A percentile compares a stretch with the other conserved stretches of the same genome.
Conservation (phyloP, 805 yeast species). For the Yamadazyma kitorensis region DNA sequence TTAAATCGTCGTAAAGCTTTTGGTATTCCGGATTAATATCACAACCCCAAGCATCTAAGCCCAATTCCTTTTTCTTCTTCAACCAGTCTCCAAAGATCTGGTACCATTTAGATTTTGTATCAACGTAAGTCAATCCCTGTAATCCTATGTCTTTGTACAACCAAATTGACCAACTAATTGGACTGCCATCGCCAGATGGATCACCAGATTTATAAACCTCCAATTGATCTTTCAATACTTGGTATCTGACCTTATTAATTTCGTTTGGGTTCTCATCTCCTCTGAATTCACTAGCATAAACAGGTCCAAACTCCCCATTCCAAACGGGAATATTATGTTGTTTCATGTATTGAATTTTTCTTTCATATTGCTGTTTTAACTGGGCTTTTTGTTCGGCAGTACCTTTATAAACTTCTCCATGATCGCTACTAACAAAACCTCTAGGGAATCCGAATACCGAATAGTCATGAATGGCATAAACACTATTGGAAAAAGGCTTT, state of each 20-base stretch:
- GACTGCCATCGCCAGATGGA: slow-evolving; percentile 42
- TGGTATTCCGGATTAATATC: slow-evolving; percentile 39
- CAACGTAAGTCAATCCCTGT: slow-evolving; percentile 47
- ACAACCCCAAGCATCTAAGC: slow-evolving; percentile 49
- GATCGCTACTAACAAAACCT: slow-evolving; percentile 11
- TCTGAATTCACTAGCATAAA: slow-evolving; percentile 38
- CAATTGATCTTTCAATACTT: slow-evolving; percentile 42
- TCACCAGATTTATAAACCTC: slow-evolving; percentile 40
- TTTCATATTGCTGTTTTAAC: slow-evolving; percentile 31
- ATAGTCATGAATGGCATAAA: slow-evolving; percentile 48
- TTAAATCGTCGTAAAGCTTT: slow-evolving; percentile 30
- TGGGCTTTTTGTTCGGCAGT: slow-evolving; percentile 29
- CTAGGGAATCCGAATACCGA: slow-evolving; percentile 42
- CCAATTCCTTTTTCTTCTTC: slow-evolving; percentile 38
- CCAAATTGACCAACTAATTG: slow-evolving; percentile 51
- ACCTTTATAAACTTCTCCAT: slow-evolving; percentile 27
- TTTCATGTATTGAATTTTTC: slow-evolving; percentile 41
- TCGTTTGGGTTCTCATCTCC: slow-evolving; percentile 36
- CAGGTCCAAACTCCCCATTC: slow-evolving; percentile 53
- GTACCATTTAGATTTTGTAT: slow-evolving; percentile 42
- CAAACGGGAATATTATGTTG: slow-evolving; percentile 43
- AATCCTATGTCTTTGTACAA: slow-evolving; percentile 48
- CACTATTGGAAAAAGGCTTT: slow-evolving; percentile 41
- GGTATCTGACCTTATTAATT: slow-evolving; percentile 36
- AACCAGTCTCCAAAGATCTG: slow-evolving; percentile 38